Percentiles rank a stretch among this genome's conserved stretches.
These are phyloP conservation scores for Phytophthora citricola DNA, from an alignment of 352 stramenopile genomes.

Conservation along the genomic window DNA sequence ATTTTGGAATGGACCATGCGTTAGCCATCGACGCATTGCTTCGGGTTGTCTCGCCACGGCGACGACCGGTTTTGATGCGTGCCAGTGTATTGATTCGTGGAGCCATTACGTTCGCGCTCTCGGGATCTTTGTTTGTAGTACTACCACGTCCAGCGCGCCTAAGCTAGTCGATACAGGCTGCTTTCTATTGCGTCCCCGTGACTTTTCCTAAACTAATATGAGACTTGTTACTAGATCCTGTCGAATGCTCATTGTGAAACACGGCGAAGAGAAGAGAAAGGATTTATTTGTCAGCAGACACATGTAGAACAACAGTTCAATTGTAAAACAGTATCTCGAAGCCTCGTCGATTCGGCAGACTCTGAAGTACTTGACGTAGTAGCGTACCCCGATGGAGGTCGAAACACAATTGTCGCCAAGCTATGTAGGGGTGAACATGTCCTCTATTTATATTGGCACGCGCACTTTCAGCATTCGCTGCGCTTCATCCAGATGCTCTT, in stretches of 20 bases:
- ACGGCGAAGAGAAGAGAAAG: too few relatives aligned
- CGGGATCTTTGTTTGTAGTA: conserved; percentile 23
- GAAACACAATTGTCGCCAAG: neutral
- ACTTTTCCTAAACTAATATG: conserved; percentile 39
- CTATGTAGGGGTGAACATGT: neutral
- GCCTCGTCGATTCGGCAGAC: neutral
- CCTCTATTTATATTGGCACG: conserved; percentile 7
- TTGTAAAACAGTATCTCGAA: too few relatives aligned
- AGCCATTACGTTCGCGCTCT: conserved; percentile 3
- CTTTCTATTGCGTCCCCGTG: conserved; percentile 26
- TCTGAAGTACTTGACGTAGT: neutral
- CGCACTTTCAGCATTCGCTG: conserved; percentile 2
- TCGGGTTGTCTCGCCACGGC: neutral
- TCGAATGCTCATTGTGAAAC: too few relatives aligned
- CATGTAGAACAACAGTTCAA: neutral
- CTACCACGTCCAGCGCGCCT: conserved; percentile 16
- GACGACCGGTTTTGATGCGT: neutral
- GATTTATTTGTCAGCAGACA: too few relatives aligned
- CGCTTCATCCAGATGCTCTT: neutral
- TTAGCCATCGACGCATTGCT: conserved; percentile 5
- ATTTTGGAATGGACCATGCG: conserved; percentile 19
- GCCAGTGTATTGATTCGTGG: conserved; percentile 2
- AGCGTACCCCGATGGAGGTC: too few relatives aligned
- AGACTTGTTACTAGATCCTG: conserved; percentile 24
- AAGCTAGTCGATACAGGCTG: conserved; percentile 17